These are phyloP conservation scores for Fusarium begoniae DNA, from an alignment of 2,329 filamentous ascomycete species.

Conservation along the genomic window DNA sequence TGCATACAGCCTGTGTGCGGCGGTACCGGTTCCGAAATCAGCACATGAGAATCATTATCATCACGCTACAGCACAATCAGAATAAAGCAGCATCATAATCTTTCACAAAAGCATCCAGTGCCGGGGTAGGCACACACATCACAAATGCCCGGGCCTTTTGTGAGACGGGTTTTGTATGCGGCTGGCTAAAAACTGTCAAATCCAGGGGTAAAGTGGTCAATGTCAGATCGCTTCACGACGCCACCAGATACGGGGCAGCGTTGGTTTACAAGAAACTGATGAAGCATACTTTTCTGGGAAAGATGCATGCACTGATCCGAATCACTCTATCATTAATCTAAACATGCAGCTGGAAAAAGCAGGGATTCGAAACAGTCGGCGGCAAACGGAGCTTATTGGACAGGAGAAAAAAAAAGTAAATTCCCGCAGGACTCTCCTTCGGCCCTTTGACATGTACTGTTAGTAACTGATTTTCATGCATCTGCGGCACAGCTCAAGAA, in stretches of 20 bases:
- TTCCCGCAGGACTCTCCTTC: neutral
- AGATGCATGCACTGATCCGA: neutral
- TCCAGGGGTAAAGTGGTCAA: conserved; percentile 7
- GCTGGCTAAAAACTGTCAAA: conserved; percentile 9
- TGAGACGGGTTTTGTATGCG: conserved; percentile 8
- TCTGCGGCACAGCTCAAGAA: neutral
- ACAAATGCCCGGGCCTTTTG: neutral
- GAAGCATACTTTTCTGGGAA: neutral
- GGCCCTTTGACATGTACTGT: neutral
- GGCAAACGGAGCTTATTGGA: neutral
- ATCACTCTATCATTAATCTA: neutral
- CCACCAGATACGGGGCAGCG: neutral
- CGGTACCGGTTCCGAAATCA: neutral
- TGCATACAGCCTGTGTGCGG: conserved; percentile 4
- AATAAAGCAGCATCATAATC: neutral
- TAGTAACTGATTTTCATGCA: neutral
- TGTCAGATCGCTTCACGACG: neutral
- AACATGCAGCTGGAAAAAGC: neutral
- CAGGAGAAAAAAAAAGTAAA: neutral
- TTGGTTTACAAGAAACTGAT: neutral
- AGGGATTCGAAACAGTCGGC: neutral
- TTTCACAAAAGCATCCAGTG: neutral
- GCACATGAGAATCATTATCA: neutral
- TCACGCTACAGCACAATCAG: neutral
- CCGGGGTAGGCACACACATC: neutral